Percentiles rank a stretch among this genome's conserved stretches.
Conservation (phyloP, 371 early-diverging fungal genomes). For the Apophysomyces trapeziformis region DNA sequence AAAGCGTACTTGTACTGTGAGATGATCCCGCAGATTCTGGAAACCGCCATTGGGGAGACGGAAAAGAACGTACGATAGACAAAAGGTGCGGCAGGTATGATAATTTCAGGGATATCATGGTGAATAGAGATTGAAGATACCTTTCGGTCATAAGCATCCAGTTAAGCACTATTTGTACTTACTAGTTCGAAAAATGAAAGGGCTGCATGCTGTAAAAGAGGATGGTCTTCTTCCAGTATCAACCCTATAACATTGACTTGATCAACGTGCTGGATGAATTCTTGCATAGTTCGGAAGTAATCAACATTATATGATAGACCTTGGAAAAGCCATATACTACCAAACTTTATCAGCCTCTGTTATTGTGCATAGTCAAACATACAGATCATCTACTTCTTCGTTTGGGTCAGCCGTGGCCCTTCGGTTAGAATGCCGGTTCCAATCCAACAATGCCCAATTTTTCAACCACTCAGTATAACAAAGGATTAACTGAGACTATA, state of each 20-base stretch:
- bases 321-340: constrained; percentile 48
- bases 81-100: constrained; percentile 56
- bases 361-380: constrained; percentile 13
- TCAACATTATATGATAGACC: constrained; percentile 52
- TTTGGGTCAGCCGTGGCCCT: constrained; percentile 18
- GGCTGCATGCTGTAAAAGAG: constrained; percentile 56
- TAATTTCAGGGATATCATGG: constrained; percentile 54
- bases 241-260: constrained; percentile 44
- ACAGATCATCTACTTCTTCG: constrained; percentile 38
- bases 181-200: constrained; percentile 64
- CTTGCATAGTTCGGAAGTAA: constrained; percentile 53
- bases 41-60: constrained; percentile 52
- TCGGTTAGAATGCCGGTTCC: constrained; percentile 44
- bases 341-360: background rate
- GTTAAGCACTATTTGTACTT: background rate
- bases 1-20: constrained; percentile 50
- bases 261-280: constrained; percentile 55
- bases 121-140: constrained; percentile 43
- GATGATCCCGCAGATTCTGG: constrained; percentile 62
- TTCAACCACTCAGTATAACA: constrained; percentile 51
- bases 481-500: constrained; percentile 46
- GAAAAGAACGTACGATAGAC: constrained; percentile 60
- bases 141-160: constrained; percentile 4
- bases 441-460: constrained; percentile 57
- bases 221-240: constrained; percentile 48